Conservation (phyloP, 106 monocot genomes). For the Dendrobium huoshanense region DNA sequence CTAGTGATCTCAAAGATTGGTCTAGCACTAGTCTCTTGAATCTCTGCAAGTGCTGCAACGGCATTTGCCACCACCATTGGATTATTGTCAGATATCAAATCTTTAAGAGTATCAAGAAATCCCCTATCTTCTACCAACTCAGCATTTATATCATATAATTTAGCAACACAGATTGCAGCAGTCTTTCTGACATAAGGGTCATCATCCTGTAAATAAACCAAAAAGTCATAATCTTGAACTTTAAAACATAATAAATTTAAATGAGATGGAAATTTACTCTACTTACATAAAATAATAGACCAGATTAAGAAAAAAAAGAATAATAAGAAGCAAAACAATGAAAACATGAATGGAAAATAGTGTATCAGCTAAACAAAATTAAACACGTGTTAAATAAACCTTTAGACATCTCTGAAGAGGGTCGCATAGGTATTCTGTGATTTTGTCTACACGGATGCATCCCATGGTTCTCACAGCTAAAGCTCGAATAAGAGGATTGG, state of each 20-base stretch:
- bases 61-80: conserved; percentile 99
- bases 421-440: conserved; percentile 96
- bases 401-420: conserved; percentile 99
- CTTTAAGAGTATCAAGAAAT: conserved; percentile 87
- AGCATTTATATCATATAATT: conserved; percentile 97
- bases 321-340: background rate
- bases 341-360: background rate
- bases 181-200: conserved; percentile 99
- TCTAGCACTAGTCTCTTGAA: conserved; percentile 75
- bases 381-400: conserved; percentile 27
- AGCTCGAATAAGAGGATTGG: conserved; percentile 96
- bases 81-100: conserved; percentile 98
- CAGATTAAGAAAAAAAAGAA: background rate
- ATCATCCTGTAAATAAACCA: conserved; percentile 60
- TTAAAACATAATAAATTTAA: background rate
- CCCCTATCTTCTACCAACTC: conserved; percentile 97
- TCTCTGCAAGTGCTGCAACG: conserved; percentile 98
- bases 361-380: background rate
- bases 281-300: conserved; percentile 1
- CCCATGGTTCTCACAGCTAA: conserved; percentile 99
- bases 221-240: conserved; percentile 14
- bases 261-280: background rate
- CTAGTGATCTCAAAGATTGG: conserved; percentile 93
- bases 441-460: conserved; percentile 99
- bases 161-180: conserved; percentile 93